Base-by-base conservation (phyloP, 768 basidiomycete genomes). In the Hericium coralloides region DNA sequence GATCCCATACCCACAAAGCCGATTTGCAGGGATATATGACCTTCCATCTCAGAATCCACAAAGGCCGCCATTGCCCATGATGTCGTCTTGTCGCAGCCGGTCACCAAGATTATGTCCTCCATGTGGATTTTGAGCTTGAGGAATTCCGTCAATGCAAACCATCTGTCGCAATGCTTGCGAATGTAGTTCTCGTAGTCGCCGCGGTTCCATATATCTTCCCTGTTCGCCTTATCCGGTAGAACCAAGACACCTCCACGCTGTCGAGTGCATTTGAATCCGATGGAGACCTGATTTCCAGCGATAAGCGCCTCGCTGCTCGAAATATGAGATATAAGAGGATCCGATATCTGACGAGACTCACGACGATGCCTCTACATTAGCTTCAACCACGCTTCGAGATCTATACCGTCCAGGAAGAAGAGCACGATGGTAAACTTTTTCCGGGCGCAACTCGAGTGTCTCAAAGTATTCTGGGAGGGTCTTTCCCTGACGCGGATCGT, bases 31-130 rank as follows among this genome's bases (percentile, higher is more conserved):
- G 39, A 31, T n/a, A 60, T 50, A 22, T 55, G 49, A 14, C 55
- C 45, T 15, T 60, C 41, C 25, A 26, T 50, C 1, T 55, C 37
- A 26, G 45, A 22, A 39, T 55, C 53, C 8, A 17, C 47, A 49
- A 62, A 60, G 7, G 59, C 50, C 18, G 61, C 61, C 53, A 60
- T 49, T 15, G 61, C 61, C 61, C 61, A 62, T 1, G 61, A 55
- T 5, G 36, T 51, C 25, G 61, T 60, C 5, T 49, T 20, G 47
- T 62, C 61, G 22, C 61, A 62, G 12, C 61, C 59, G 17, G 61
- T 62, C 53, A 62, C 59, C 0, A 62, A 55, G 22, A 62, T 49
- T 17, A 62, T 50, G 20, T 62, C 59, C 26, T 60, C 61, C 18
- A 62, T 38, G 49, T 38, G 53, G 53, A 55, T 51, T 15, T 49